Conservation (phyloP, 371 early-diverging fungal species). For the Apophysomyces elegans region DNA sequence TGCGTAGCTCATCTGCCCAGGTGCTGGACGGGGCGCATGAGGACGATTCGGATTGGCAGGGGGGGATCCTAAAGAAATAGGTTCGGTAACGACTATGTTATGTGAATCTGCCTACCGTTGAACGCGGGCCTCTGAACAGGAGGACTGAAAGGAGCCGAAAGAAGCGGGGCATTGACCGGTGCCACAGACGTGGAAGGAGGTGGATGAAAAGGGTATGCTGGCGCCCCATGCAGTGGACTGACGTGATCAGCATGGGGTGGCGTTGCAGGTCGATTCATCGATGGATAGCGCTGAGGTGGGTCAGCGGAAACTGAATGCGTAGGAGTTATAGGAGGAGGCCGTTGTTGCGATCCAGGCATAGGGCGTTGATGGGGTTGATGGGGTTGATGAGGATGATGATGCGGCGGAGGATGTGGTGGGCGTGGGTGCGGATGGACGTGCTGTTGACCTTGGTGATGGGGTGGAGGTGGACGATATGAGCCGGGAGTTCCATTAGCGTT, state of each 20-base stretch:
- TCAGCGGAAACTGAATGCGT: not conserved
- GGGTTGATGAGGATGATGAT: constrained; percentile 2
- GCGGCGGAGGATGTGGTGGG: not conserved
- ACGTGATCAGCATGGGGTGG: not conserved
- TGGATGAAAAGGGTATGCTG: not conserved
- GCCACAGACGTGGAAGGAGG: not conserved
- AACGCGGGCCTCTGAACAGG: not conserved
- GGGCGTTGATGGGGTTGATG: constrained; percentile 5
- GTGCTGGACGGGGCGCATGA: not conserved
- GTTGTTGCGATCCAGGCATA: constrained; percentile 8
- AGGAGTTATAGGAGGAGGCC: constrained; percentile 1
- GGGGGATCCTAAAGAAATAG: not conserved
- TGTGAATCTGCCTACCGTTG: not conserved
- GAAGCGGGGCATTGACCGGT: not conserved
- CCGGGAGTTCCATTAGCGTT: not conserved
- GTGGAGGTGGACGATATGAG: not conserved
- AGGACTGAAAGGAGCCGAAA: constrained; percentile 5
- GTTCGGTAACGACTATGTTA: not conserved
- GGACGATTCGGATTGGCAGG: constrained; percentile 1
- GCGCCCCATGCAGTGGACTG: not conserved
- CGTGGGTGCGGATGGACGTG: no score
- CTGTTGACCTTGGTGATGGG: no score
- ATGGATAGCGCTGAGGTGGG: not conserved
- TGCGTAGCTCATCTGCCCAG: not conserved
- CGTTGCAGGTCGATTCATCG: not conserved